Conservation (phyloP, 495 filamentous ascomycete species). For the Aspergillus leporis region DNA sequence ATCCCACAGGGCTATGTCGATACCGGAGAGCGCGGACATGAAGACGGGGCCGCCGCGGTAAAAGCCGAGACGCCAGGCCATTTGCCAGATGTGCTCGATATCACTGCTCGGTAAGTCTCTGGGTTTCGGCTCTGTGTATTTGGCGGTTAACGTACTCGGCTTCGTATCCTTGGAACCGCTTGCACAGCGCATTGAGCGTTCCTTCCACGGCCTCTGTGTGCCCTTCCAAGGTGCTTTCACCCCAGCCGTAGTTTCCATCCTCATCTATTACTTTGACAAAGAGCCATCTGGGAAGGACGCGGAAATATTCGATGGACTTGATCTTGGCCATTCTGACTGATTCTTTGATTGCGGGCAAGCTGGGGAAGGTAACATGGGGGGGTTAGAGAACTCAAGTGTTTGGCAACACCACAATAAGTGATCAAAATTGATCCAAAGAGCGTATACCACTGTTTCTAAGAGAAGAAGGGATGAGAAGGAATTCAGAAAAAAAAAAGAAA, state of each 20-base stretch:
- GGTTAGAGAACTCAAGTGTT: not conserved
- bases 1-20: slow-evolving; percentile 83
- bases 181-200: slow-evolving; percentile 65
- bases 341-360: not conserved
- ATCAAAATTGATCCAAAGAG: not conserved
- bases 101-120: slow-evolving; percentile 49
- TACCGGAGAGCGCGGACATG: slow-evolving; percentile 74
- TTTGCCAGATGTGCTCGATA: slow-evolving; percentile 82
- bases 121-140: not conserved
- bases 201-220: slow-evolving; percentile 77
- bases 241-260: slow-evolving; percentile 68
- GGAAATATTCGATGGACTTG: slow-evolving; percentile 70
- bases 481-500: not conserved
- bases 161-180: slow-evolving; percentile 65
- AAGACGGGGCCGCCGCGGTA: slow-evolving; percentile 80
- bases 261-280: slow-evolving; percentile 76
- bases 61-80: slow-evolving; percentile 67
- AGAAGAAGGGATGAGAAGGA: not conserved
- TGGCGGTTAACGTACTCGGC: slow-evolving; percentile 57
- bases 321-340: slow-evolving; percentile 62
- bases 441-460: not conserved
- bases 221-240: slow-evolving; percentile 75
- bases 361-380: slow-evolving; percentile 4
- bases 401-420: not conserved
- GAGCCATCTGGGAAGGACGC: slow-evolving; percentile 73